Base-by-base conservation (phyloP, 2,329 filamentous ascomycete species). In the Sporothrix euskadiensis region DNA sequence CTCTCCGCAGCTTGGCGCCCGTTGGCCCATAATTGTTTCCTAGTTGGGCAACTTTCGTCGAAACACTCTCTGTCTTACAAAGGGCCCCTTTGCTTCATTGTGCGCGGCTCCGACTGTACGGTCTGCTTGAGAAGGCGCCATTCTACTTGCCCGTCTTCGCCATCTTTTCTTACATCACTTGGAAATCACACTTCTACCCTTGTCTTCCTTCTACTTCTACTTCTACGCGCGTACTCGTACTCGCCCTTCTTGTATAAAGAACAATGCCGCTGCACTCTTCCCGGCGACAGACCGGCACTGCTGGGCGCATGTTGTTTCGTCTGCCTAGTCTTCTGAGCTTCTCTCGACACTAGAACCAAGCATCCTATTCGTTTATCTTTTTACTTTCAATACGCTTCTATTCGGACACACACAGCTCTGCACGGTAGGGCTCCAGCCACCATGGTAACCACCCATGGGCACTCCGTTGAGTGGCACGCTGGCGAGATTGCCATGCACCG, bases 401-500 rank as follows among this genome's bases (percentile, higher is more conserved):
- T 10, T 12, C 22, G n/a, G 52, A 56, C 4, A 26, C 52, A 1
- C 41, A 5, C 44, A 12, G 4, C 14, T 49, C 4, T 49, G 12
- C 14, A 12, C 44, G 1, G 44, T 14, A 2, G 14, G 4, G 44
- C 8, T 44, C 32, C 2, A 35, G n/a, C 19, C 32, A 39, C 26
- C 49, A 73, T 73, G 71, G 39, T 63, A 3, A 12, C 63, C 52
- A 47, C 71, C 9, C 35, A 74, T 4, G 47, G 69, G 22, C 44
- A 72, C 22, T 30, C 56, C 30, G 9, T 65, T 8, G 79, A 83
- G 63, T 94, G 88, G 84, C 90, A 92, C 80, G 80, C 86, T 10
- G 92, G 92, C 77, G 92, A 95, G 81, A 78, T 84, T 57, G 84
- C 86, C 68, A 88, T 95, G 81, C 91, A 91, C 73, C 80, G 82